phyloP scores from a whole-genome alignment of 2,329 filamentous ascomycete species.

The Trichophyton schoenleinii region DNA sequence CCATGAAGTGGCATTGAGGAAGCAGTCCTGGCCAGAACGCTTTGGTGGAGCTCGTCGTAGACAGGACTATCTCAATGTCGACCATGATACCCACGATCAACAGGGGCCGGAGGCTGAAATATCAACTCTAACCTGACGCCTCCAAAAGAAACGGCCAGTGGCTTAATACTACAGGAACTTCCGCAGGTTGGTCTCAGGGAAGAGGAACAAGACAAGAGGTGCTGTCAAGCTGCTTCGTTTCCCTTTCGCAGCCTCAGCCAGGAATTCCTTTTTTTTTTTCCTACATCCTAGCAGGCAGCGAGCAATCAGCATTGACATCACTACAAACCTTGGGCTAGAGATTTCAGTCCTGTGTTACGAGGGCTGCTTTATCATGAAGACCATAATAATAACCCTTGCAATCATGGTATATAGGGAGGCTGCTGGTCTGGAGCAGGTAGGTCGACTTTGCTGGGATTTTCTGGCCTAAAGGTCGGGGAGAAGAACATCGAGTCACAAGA shows the following conservation, averaged over 20 bases:
- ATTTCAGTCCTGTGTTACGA: background rate
- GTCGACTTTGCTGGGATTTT: background rate
- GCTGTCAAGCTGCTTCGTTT: background rate
- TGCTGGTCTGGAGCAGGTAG: background rate
- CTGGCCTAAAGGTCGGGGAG: background rate
- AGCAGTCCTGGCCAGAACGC: too few species aligned
- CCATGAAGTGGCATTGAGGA: too few species aligned
- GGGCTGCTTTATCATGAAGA: background rate
- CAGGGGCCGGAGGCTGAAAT: background rate
- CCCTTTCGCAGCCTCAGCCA: background rate
- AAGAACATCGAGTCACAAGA: background rate
- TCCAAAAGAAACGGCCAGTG: background rate
- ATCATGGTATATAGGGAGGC: background rate
- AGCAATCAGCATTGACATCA: background rate
- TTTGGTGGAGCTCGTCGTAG: too few species aligned
- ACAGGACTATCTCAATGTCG: too few species aligned
- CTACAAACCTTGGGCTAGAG: background rate
- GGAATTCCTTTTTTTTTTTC: background rate
- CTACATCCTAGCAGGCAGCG: background rate
- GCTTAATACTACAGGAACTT: too few species aligned
- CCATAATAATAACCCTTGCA: background rate
- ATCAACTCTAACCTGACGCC: background rate
- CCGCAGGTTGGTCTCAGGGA: too few species aligned
- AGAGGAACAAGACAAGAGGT: too few species aligned
- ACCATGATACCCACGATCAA: background rate